These are phyloP conservation scores for Lipomyces yarrowii DNA, from an alignment of 1,139 yeast genomes.

Conservation along the genomic window DNA sequence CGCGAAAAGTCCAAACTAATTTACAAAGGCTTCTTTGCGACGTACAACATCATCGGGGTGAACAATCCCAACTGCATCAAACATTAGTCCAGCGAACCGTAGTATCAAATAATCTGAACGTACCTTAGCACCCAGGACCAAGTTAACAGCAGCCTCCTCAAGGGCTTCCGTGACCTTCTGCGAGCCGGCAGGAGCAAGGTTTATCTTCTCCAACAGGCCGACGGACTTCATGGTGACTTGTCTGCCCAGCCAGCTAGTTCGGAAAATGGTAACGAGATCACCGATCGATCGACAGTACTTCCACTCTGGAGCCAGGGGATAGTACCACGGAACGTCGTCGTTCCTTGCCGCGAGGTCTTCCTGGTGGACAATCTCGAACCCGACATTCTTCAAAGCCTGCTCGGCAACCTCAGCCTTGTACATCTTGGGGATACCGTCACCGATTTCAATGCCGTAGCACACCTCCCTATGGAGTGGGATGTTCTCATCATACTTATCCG, in stretches of 20 bases:
- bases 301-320: conserved; percentile 94
- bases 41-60: conserved; percentile 50
- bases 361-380: conserved; percentile 76
- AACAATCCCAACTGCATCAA: conserved; percentile 67
- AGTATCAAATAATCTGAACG: background rate
- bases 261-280: conserved; percentile 81
- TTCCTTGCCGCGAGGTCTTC: conserved; percentile 80
- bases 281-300: conserved; percentile 76
- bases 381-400: conserved; percentile 82
- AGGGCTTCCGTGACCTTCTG: conserved; percentile 86
- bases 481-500: conserved; percentile 84
- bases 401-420: conserved; percentile 81
- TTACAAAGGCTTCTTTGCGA: conserved; percentile 36
- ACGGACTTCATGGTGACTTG: conserved; percentile 78
- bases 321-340: conserved; percentile 96
- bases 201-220: conserved; percentile 76
- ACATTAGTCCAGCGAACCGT: background rate
- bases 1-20: background rate
- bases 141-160: conserved; percentile 95
- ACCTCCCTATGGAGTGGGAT: conserved; percentile 91
- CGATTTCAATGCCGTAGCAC: conserved; percentile 95
- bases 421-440: conserved; percentile 99
- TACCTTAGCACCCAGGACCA: conserved; percentile 86
- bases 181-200: conserved; percentile 93
- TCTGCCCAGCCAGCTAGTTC: conserved; percentile 90